phyloP scores from a whole-genome alignment of 1,284 basidiomycete species.

The Rhodotorula sp. region DNA sequence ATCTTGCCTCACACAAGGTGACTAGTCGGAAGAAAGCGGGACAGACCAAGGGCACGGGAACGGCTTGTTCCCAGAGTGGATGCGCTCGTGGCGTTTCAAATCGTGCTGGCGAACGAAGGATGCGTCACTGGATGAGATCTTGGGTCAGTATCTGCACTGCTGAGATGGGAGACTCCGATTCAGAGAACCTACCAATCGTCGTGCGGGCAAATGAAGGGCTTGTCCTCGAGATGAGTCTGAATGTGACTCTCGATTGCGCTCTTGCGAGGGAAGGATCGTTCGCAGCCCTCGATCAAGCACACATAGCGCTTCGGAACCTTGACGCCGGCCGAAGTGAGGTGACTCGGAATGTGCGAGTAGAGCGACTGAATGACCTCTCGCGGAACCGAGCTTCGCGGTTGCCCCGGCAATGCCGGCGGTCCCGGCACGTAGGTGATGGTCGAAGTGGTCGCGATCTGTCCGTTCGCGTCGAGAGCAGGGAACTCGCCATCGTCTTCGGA shows the following conservation, averaged over 20 bases:
- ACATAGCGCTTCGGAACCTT: conserved; percentile 46
- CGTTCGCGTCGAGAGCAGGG: conserved; percentile 17
- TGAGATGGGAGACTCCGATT: background rate
- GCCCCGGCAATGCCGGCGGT: conserved; percentile 14
- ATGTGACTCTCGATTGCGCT: conserved; percentile 54
- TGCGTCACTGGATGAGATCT: conserved; percentile 30
- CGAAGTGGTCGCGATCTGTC: conserved; percentile 8
- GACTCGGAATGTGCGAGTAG: conserved; percentile 31
- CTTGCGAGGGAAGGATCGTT: conserved; percentile 52
- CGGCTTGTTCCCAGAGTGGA: conserved; percentile 52
- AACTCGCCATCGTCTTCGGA: conserved; percentile 20
- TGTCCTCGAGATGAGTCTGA: conserved; percentile 56
- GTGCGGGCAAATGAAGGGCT: conserved; percentile 52
- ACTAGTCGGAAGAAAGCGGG: background rate
- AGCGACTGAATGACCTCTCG: conserved; percentile 39
- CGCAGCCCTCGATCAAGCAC: conserved; percentile 52
- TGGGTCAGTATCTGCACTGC: background rate
- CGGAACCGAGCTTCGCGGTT: conserved; percentile 30
- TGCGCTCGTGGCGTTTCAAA: conserved; percentile 52
- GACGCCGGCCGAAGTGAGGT: conserved; percentile 25
- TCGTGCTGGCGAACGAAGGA: conserved; percentile 54
- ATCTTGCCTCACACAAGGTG: background rate
- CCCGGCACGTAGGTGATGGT: conserved; percentile 30
- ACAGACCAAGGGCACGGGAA: conserved; percentile 53
- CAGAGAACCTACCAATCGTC: conserved; percentile 46